Evolutionary conservation across 192 early-diverging fungal genomes (phyloP).

Genomic region (Funneliformis mosseae): DNA sequence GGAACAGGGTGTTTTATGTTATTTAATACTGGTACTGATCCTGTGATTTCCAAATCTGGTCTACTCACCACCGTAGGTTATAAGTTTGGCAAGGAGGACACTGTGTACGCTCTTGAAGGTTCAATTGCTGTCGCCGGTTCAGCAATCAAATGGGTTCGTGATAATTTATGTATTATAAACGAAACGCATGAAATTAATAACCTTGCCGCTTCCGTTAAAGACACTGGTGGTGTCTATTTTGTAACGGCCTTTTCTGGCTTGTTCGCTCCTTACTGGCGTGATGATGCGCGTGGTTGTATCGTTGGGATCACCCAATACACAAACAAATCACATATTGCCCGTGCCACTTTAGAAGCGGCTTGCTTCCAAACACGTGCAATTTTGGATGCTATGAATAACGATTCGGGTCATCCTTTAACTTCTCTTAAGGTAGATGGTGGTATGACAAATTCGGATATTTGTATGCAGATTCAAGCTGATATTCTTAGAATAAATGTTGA

Average conservation of each 20-base stretch:
- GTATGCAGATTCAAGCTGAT: constrained; percentile 94
- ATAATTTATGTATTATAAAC: constrained; percentile 82
- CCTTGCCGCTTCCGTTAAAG: constrained; percentile 66
- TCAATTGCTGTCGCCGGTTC: constrained; percentile 91
- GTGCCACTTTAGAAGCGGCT: constrained; percentile 87
- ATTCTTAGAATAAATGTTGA: constrained; percentile 76
- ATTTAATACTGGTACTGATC: constrained; percentile 82
- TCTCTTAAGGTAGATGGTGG: constrained; percentile 94
- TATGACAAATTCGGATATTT: constrained; percentile 83
- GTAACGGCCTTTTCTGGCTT: constrained; percentile 93
- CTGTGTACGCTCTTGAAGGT: constrained; percentile 89
- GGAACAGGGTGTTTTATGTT: constrained; percentile 97
- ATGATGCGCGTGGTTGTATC: constrained; percentile 86
- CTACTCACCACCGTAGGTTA: constrained; percentile 90
- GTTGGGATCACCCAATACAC: constrained; percentile 89
- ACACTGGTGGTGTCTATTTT: constrained; percentile 92
- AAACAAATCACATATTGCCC: constrained; percentile 79
- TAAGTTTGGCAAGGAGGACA: constrained; percentile 73
- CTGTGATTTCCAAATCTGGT: constrained; percentile 79
- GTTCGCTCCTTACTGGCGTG: constrained; percentile 94
- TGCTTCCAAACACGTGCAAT: constrained; percentile 90
- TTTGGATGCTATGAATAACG: constrained; percentile 87
- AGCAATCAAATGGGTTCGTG: constrained; percentile 88
- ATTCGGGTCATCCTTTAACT: constrained; percentile 66
- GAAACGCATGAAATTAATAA: constrained; percentile 70